Base-by-base conservation (phyloP, 768 basidiomycete genomes). In the Hysterangium stoloniferum region DNA sequence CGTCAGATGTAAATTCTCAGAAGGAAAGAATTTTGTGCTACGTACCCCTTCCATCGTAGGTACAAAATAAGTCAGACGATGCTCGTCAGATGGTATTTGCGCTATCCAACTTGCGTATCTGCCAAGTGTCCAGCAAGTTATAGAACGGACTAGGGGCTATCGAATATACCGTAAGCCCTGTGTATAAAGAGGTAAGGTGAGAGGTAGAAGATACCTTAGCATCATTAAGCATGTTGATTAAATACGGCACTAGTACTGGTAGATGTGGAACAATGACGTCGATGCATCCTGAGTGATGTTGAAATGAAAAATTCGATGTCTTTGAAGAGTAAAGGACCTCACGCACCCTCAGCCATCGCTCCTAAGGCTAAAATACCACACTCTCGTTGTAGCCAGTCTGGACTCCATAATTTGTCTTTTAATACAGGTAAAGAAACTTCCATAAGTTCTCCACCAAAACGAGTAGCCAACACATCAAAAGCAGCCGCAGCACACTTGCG, bases 91-190 rank as follows among this genome's bases (percentile, higher is more conserved):
- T 53, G 77, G 72, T 24, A 80, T 77, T 62, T 86, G 82, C n/a
- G 88, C 90, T 58, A 87, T 91, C 96, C 96, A 99, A 61, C 87
- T 91, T 28, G 95, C 91, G 67, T 99, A 99, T 45, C 96, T 84
- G 13, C 96, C 95, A n/a, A 99, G 75, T 0, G 95, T 97, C 96
- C 96, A 99, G 65, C 96, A 99, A 13, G 94, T 92, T 61, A 99
- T 99, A 2, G 96, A 97, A 52, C 96, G 84, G 7, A 99, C 90
- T 34, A 98, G 84, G 17, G 96, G 95, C 90, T 95, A 64, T 24
- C 46, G 33, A 27, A 35, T 57, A 25, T 7, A 27, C 45, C 58
- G 48, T 4, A 45, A 22, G 54, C 19, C 48, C 50, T 56, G 29
- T 53, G 4, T 31, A 27, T 47, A 56, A 6, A 43, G 47, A 40